A percentile compares a stretch with the other conserved stretches of the same genome.
Conservation (phyloP, 2,329 filamentous ascomycete species). For the Aspergillus brasiliensis region DNA sequence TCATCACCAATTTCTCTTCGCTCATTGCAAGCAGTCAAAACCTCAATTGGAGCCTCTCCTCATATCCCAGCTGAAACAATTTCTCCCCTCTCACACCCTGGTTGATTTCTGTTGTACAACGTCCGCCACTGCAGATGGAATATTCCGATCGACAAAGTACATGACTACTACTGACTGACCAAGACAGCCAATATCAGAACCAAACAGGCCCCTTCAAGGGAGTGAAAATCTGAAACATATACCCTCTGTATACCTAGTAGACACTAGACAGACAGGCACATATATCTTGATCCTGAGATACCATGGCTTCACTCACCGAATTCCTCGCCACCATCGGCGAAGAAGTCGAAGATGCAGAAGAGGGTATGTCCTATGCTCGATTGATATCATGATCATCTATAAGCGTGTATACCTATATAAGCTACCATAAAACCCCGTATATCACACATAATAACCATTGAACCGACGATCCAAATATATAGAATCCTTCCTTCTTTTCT, state of each 20-base stretch:
- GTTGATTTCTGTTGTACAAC: neutral
- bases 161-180: neutral
- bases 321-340: conserved; percentile 50
- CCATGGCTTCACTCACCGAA: conserved; percentile 25
- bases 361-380: conserved; percentile 51
- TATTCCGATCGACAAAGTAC: conserved; percentile 5
- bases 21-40: neutral
- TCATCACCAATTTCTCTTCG: neutral
- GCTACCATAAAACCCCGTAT: neutral
- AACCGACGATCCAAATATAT: conserved; percentile 9
- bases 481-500: conserved; percentile 91
- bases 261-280: neutral
- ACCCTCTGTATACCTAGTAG: neutral
- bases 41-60: neutral
- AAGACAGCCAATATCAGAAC: neutral
- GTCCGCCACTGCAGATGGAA: neutral
- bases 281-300: neutral
- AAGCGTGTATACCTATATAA: neutral
- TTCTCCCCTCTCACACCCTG: neutral
- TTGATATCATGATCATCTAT: neutral
- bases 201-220: neutral
- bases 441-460: conserved; percentile 1
- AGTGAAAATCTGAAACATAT: neutral
- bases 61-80: neutral
- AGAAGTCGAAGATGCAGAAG: conserved; percentile 59